Evolutionary conservation across 179 eudicot species (phyloP).

Genomic region (Actinidia polygama): DNA sequence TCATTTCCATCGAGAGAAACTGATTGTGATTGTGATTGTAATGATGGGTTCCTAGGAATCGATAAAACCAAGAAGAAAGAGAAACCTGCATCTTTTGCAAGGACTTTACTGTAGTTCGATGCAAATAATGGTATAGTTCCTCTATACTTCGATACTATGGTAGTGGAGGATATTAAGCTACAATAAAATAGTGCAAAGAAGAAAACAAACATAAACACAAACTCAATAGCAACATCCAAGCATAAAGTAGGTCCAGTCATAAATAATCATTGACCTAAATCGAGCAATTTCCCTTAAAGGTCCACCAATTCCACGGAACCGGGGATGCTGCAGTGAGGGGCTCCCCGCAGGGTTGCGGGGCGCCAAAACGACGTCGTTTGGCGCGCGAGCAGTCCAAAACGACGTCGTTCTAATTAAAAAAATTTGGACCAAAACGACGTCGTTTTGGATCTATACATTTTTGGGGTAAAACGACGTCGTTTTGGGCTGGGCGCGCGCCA

Average conservation of each 20-base stretch:
- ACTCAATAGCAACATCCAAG: not conserved
- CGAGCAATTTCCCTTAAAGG: conserved; percentile 86
- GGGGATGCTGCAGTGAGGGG: too few relatives aligned
- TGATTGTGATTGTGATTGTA: not conserved
- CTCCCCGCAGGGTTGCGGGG: too few relatives aligned
- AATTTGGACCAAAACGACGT: too few relatives aligned
- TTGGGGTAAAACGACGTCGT: too few relatives aligned
- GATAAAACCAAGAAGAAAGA: not conserved
- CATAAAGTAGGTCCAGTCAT: not conserved
- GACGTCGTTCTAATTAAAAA: too few relatives aligned
- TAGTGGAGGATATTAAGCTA: not conserved
- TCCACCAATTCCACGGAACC: conserved; percentile 97
- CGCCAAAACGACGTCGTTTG: too few relatives aligned
- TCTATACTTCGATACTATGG: too few relatives aligned
- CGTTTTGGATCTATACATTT: too few relatives aligned
- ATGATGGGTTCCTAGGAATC: too few relatives aligned
- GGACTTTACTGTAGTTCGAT: not conserved
- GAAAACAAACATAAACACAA: not conserved
- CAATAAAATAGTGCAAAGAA: not conserved
- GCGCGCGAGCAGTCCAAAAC: too few relatives aligned
- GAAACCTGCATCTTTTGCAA: not conserved
- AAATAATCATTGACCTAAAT: conserved; percentile 55
- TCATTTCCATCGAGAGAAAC: not conserved
- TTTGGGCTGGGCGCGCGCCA: too few relatives aligned
- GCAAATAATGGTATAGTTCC: not conserved